A percentile compares a stretch with the other conserved stretches of the same genome.
Evolutionary conservation across 2,329 filamentous ascomycete species (phyloP).

Genomic region (Fusarium zealandicum): DNA sequence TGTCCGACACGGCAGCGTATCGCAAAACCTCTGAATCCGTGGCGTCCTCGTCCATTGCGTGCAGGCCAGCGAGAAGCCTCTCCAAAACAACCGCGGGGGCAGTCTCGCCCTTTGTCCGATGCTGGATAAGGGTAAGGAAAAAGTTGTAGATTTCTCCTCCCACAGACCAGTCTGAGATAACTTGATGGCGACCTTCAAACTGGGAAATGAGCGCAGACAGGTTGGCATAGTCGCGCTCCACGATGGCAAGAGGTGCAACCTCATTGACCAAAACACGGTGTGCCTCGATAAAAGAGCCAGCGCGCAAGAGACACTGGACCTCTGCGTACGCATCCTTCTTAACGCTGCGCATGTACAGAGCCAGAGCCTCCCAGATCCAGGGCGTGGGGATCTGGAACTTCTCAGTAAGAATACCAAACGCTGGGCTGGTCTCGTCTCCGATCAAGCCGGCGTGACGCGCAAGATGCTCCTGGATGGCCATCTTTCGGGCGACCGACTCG

Average conservation of each 20-base stretch:
- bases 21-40: conserved; percentile 59
- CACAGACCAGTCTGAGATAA: conserved; percentile 75
- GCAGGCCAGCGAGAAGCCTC: conserved; percentile 63
- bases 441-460: conserved; percentile 74
- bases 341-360: conserved; percentile 78
- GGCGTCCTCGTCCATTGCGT: conserved; percentile 58
- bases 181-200: conserved; percentile 69
- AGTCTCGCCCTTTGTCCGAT: conserved; percentile 50
- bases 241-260: conserved; percentile 82
- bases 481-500: conserved; percentile 66
- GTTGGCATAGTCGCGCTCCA: conserved; percentile 79
- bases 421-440: conserved; percentile 62
- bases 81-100: conserved; percentile 59
- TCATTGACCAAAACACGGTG: conserved; percentile 82
- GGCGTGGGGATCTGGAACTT: conserved; percentile 73
- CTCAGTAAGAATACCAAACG: conserved; percentile 66
- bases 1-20: conserved; percentile 79
- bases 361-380: conserved; percentile 90
- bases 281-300: conserved; percentile 78
- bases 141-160: conserved; percentile 81
- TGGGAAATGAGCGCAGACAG: conserved; percentile 73
- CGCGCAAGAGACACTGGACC: conserved; percentile 81
- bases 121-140: conserved; percentile 62
- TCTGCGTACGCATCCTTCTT: conserved; percentile 73
- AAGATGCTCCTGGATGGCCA: conserved; percentile 75